phyloP scores from a whole-genome alignment of 2,329 filamentous ascomycete genomes.

The Arthrobotrys sinensis region DNA sequence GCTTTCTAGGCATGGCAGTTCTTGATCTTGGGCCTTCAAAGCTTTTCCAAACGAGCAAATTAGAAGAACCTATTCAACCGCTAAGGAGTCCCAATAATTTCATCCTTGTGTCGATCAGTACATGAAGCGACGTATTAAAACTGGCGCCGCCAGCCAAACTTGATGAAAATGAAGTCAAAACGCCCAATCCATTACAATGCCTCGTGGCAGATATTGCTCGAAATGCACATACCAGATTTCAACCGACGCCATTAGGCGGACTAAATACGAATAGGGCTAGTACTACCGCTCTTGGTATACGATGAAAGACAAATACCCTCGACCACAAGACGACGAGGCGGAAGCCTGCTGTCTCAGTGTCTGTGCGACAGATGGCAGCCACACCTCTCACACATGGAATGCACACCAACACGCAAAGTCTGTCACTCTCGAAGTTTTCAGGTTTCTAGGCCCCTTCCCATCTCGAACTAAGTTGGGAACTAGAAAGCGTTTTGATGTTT shows the following conservation, averaged over 20 bases:
- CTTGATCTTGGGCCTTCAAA: not conserved
- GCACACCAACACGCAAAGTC: not conserved
- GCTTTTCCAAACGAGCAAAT: constrained; percentile 28
- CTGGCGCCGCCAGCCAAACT: not conserved
- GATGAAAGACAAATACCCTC: constrained; percentile 18
- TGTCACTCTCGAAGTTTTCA: constrained; percentile 5
- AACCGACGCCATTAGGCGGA: constrained; percentile 11
- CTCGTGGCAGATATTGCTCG: not conserved
- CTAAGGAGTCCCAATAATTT: constrained; percentile 19
- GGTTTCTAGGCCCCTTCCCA: constrained; percentile 11
- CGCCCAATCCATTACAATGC: not conserved
- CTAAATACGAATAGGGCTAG: constrained; percentile 16
- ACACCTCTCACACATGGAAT: constrained; percentile 18
- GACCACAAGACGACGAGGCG: not conserved
- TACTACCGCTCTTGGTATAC: not conserved
- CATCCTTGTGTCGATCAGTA: constrained; percentile 46
- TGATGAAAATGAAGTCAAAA: constrained; percentile 12
- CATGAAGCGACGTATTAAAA: constrained; percentile 3
- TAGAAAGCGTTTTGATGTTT: constrained; percentile 9
- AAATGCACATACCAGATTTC: not conserved
- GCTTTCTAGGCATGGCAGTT: constrained; percentile 20
- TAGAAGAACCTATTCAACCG: constrained; percentile 4
- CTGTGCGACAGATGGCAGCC: constrained; percentile 44
- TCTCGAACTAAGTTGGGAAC: not conserved
- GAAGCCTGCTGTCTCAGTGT: constrained; percentile 23